A percentile compares a stretch with the other conserved stretches of the same genome.
These are phyloP conservation scores for Parascedosporium putredinis DNA, from an alignment of 2,329 filamentous ascomycete species.

Conservation along the genomic window DNA sequence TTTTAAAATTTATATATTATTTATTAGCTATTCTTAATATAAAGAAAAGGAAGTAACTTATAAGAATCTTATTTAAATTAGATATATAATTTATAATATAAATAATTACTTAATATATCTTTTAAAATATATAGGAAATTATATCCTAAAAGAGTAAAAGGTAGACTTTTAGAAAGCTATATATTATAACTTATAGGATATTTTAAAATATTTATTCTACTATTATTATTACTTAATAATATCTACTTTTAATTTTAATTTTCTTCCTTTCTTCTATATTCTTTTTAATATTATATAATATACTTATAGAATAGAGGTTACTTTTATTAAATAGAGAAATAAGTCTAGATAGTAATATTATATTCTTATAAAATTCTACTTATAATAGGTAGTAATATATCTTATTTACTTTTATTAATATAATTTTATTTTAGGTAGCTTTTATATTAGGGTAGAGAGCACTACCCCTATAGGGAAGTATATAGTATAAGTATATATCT, in stretches of 20 bases:
- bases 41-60: neutral
- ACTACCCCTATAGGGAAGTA: neutral
- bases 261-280: neutral
- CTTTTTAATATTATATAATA: neutral
- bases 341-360: no score
- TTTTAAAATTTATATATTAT: no score
- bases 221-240: neutral
- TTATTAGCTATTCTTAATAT: no score
- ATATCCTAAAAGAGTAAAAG: neutral
- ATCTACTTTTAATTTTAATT: neutral
- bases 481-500: neutral
- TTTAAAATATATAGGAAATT: neutral
- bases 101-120: neutral
- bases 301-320: neutral
- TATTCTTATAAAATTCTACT: no score
- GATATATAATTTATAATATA: no score
- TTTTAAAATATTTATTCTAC: slow-evolving; percentile 3
- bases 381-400: no score
- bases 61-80: no score
- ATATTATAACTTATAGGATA: slow-evolving; percentile 7
- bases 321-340: no score
- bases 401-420: neutral
- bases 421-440: slow-evolving; percentile 8
- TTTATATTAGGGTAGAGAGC: no score
- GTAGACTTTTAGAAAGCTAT: slow-evolving; percentile 6